These are phyloP conservation scores for Hygrophila difformis DNA, from an alignment of 257 asterid genomes.

Conservation along the genomic window DNA sequence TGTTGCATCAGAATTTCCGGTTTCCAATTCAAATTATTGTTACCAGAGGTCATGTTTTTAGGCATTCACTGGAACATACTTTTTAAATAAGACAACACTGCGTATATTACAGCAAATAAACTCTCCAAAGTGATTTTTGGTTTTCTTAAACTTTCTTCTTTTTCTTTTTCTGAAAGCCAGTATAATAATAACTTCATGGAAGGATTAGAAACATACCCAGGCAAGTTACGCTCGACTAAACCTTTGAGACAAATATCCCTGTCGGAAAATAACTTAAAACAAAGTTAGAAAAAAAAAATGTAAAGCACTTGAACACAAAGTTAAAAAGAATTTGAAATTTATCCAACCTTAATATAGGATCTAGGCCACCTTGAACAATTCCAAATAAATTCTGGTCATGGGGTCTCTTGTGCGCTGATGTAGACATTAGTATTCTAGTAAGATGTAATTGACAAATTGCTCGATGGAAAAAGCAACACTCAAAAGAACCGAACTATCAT, in stretches of 20 bases:
- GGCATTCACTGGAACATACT: too few relatives aligned
- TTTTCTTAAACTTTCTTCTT: too few relatives aligned
- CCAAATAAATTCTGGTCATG: constrained; percentile 91
- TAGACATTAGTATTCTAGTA: constrained; percentile 16
- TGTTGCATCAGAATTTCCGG: too few relatives aligned
- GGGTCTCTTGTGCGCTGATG: constrained; percentile 89
- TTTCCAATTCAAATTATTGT: too few relatives aligned
- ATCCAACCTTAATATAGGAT: constrained; percentile 81
- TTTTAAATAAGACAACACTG: too few relatives aligned
- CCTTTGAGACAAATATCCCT: constrained; percentile 95
- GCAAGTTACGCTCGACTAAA: constrained; percentile 84
- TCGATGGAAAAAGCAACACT: constrained; percentile 7
- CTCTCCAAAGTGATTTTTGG: too few relatives aligned
- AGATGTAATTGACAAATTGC: constrained; percentile 5
- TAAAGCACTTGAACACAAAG: not conserved
- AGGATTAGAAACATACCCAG: constrained; percentile 57
- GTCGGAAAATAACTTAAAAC: constrained; percentile 24
- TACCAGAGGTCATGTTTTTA: too few relatives aligned
- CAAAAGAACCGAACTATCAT: constrained; percentile 4
- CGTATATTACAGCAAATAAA: too few relatives aligned
- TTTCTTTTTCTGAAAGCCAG: too few relatives aligned
- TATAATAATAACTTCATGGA: not conserved
- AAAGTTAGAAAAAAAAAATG: constrained; percentile 4
- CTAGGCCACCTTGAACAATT: constrained; percentile 98
- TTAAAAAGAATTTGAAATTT: constrained; percentile 4